Conservation (phyloP, 2,329 filamentous ascomycete species). For the Alternaria arborescens region DNA sequence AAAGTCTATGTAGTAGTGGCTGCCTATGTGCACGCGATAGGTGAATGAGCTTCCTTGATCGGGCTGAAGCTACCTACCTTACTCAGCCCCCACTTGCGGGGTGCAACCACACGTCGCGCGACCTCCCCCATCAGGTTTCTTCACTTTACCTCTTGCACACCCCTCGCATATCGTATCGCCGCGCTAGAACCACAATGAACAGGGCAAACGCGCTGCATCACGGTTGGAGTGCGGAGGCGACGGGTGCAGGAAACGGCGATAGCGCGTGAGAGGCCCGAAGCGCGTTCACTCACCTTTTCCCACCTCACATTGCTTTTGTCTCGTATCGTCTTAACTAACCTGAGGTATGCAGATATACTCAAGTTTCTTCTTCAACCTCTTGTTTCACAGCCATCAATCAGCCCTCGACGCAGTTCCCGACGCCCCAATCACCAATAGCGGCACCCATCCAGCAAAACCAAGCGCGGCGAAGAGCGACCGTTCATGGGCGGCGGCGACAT, state of each 20-base stretch:
- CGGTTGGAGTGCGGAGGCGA: slow-evolving; percentile 10
- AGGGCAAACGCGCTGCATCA: slow-evolving; percentile 8
- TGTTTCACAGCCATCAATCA: slow-evolving; percentile 42
- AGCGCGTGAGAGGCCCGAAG: slow-evolving; percentile 37
- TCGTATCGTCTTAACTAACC: slow-evolving; percentile 11
- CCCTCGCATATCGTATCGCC: neutral
- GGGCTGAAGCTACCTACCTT: slow-evolving; percentile 20
- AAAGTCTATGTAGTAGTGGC: neutral
- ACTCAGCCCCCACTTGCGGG: too few relatives aligned
- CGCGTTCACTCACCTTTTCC: slow-evolving; percentile 18
- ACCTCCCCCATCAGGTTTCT: slow-evolving; percentile 5
- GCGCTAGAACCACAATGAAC: slow-evolving; percentile 5
- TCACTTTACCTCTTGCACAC: slow-evolving; percentile 1
- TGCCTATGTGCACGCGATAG: slow-evolving; percentile 17
- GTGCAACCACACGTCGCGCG: slow-evolving; percentile 10
- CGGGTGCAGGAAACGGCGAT: slow-evolving; percentile 16
- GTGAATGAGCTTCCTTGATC: slow-evolving; percentile 32
- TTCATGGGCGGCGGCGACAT: slow-evolving; percentile 16
- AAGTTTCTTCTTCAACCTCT: slow-evolving; percentile 10
- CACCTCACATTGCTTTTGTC: slow-evolving; percentile 4
- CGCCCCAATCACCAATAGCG: slow-evolving; percentile 19
- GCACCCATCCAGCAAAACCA: slow-evolving; percentile 11
- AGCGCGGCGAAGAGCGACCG: slow-evolving; percentile 6
- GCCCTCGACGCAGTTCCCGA: slow-evolving; percentile 14
- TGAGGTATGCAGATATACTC: slow-evolving; percentile 9